Percentiles rank a stretch among this genome's conserved stretches.
phyloP scores from a whole-genome alignment of 306 rosid genomes.

The Myrica gale region DNA sequence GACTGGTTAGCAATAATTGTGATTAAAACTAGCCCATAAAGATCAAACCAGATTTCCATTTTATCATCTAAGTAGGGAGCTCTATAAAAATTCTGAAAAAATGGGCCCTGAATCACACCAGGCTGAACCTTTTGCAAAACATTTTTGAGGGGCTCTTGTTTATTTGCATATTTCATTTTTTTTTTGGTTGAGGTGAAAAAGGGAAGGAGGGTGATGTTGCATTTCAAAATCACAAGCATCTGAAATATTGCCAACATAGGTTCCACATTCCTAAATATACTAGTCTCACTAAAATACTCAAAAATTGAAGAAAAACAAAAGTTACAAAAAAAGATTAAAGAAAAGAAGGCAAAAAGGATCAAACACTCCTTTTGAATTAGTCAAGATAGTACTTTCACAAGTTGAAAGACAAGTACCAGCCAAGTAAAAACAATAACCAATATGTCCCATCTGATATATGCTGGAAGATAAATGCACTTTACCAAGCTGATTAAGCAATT shows the following conservation, averaged over 20 bases:
- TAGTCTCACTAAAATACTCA: no score
- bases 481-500: constrained; percentile 53
- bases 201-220: not conserved
- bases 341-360: not conserved
- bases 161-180: not conserved
- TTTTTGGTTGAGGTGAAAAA: not conserved
- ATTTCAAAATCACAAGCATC: not conserved
- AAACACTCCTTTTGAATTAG: constrained; percentile 1
- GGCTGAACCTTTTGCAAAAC: not conserved
- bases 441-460: constrained; percentile 2
- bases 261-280: not conserved
- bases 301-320: no score
- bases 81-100: not conserved
- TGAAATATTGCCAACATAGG: not conserved
- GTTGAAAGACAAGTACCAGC: not conserved
- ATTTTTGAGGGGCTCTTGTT: not conserved
- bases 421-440: not conserved
- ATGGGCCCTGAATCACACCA: not conserved
- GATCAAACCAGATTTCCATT: constrained; percentile 4
- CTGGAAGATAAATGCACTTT: constrained; percentile 10
- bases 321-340: no score
- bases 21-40: not conserved
- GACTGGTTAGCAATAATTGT: not conserved
- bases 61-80: not conserved
- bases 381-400: not conserved